Conservation (phyloP, 805 yeast species). For the Pichia cabralensis region DNA sequence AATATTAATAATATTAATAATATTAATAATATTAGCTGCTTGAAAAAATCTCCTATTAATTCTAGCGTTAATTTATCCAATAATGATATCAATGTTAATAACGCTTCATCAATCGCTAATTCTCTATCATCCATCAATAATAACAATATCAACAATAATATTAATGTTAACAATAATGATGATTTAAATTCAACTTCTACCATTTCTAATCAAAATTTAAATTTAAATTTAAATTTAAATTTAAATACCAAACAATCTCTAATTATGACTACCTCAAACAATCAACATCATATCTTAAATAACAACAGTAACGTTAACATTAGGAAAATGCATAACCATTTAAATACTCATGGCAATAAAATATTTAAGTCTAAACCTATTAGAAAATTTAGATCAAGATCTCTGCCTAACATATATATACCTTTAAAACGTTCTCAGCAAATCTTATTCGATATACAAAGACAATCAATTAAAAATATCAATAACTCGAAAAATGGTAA, state of each 20-base stretch:
- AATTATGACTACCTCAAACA: conserved; percentile 1
- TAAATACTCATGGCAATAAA: not conserved
- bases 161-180: not conserved
- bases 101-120: not conserved
- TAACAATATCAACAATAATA: not conserved
- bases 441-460: conserved; percentile 1
- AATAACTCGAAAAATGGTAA: not conserved
- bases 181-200: not conserved
- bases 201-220: not conserved
- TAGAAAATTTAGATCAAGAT: conserved; percentile 25
- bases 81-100: not conserved
- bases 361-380: conserved; percentile 6
- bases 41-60: too few relatives aligned
- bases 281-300: conserved; percentile 1
- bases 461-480: not conserved
- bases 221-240: not conserved
- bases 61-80: too few relatives aligned
- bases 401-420: conserved; percentile 26
- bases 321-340: not conserved
- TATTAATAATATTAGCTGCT: too few relatives aligned
- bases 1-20: too few relatives aligned
- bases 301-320: not conserved
- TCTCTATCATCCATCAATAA: not conserved
- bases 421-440: conserved; percentile 13
- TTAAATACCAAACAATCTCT: not conserved